Conservation (phyloP, 345 rosid genomes). For the Sisymbrium altissimum region DNA sequence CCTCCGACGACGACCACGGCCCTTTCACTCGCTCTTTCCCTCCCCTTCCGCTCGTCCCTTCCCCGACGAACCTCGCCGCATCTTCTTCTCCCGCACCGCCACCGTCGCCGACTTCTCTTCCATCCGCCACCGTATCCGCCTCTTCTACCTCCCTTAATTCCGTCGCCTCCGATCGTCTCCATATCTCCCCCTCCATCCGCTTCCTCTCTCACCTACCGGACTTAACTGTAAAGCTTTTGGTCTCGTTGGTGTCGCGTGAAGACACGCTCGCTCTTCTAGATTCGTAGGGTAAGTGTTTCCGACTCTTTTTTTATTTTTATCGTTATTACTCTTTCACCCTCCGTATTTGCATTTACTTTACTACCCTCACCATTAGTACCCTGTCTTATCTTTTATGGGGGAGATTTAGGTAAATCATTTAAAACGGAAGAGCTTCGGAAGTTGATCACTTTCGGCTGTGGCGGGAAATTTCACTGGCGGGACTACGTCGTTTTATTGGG, state of each 20-base stretch:
- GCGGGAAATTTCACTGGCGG: conserved; percentile 28
- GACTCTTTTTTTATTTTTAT: not conserved
- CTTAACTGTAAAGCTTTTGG: conserved; percentile 26
- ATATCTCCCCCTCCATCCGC: conserved; percentile 20
- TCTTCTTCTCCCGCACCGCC: conserved; percentile 31
- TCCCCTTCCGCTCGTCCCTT: conserved; percentile 28
- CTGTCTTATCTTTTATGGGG: not conserved
- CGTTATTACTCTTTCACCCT: conserved; percentile 28
- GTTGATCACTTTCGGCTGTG: conserved; percentile 23
- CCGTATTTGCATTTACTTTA: not conserved
- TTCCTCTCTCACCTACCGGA: conserved; percentile 23
- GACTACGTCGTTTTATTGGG: not conserved
- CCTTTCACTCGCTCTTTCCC: conserved; percentile 51
- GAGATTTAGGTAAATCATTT: conserved; percentile 4
- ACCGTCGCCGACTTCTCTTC: conserved; percentile 27
- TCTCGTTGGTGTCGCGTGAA: conserved; percentile 25
- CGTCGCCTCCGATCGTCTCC: conserved; percentile 30
- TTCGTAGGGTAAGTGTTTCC: conserved; percentile 31
- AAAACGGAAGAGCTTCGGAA: conserved; percentile 24
- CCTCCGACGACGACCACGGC: conserved; percentile 78
- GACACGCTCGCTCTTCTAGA: conserved; percentile 14
- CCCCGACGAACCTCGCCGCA: conserved; percentile 28
- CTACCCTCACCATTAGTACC: not conserved
- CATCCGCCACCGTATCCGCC: conserved; percentile 8
- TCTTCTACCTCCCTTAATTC: conserved; percentile 25